Percentiles rank a stretch among this genome's conserved stretches.
Conservation (phyloP, 495 filamentous ascomycete genomes). For the Penicillium waksmanii region DNA sequence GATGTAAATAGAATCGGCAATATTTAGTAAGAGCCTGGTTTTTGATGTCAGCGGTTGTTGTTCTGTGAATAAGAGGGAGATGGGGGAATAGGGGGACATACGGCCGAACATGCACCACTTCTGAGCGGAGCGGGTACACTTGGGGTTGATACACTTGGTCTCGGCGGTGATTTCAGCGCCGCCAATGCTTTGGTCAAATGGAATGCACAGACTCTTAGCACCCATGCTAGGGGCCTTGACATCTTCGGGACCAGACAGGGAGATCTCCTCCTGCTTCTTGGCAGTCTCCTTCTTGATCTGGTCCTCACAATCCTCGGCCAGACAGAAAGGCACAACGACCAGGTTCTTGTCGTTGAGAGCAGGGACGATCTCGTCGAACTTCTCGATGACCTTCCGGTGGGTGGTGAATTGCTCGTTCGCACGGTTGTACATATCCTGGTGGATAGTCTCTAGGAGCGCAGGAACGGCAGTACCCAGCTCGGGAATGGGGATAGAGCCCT, state of each 20-base stretch:
- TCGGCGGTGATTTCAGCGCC: slow-evolving; percentile 64
- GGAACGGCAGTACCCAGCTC: slow-evolving; percentile 72
- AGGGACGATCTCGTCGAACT: slow-evolving; percentile 89
- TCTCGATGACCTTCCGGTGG: slow-evolving; percentile 78
- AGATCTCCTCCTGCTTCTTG: slow-evolving; percentile 63
- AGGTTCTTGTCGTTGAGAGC: slow-evolving; percentile 90
- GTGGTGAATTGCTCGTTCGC: slow-evolving; percentile 74
- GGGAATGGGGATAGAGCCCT: slow-evolving; percentile 70
- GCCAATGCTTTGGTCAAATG: slow-evolving; percentile 90
- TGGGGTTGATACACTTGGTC: slow-evolving; percentile 88
- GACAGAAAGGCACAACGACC: slow-evolving; percentile 82
- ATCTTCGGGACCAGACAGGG: slow-evolving; percentile 68
- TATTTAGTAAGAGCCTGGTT: slow-evolving; percentile 29
- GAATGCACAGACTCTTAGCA: slow-evolving; percentile 96
- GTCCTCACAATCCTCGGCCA: slow-evolving; percentile 84
- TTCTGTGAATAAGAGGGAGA: background rate
- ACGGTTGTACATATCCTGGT: slow-evolving; percentile 80
- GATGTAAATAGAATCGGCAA: slow-evolving; percentile 1
- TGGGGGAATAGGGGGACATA: slow-evolving; percentile 22
- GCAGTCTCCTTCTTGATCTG: slow-evolving; percentile 88
- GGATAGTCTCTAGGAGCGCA: slow-evolving; percentile 85
- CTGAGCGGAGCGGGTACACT: slow-evolving; percentile 73
- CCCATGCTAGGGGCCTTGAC: slow-evolving; percentile 88
- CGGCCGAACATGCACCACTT: slow-evolving; percentile 88
- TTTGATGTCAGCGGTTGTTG: slow-evolving; percentile 9